These are phyloP conservation scores for Neurospora sp. DNA, from an alignment of 2,329 filamentous ascomycete genomes.

Conservation along the genomic window DNA sequence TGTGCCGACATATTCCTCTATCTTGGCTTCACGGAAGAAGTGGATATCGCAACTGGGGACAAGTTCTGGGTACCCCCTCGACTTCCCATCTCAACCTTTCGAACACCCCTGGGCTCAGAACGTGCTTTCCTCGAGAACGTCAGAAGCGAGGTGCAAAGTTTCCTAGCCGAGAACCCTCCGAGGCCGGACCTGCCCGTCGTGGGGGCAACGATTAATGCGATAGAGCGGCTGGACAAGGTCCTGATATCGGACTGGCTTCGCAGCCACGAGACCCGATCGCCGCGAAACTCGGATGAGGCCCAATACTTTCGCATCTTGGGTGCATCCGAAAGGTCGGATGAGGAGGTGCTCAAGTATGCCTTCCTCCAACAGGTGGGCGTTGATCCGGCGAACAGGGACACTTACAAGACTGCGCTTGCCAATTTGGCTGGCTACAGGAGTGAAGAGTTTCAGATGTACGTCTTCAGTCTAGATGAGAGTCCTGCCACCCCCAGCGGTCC, in stretches of 20 bases:
- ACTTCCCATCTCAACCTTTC: slow-evolving; percentile 27
- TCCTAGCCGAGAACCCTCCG: slow-evolving; percentile 24
- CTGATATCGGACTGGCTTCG: slow-evolving; percentile 19
- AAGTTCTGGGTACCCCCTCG: slow-evolving; percentile 26
- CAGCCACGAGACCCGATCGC: slow-evolving; percentile 6
- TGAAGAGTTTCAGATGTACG: slow-evolving; percentile 15
- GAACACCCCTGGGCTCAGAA: slow-evolving; percentile 28
- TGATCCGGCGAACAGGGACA: slow-evolving; percentile 7
- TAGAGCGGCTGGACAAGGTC: slow-evolving; percentile 9
- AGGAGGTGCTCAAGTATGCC: slow-evolving; percentile 16
- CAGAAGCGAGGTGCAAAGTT: slow-evolving; percentile 34
- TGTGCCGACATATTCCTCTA: slow-evolving; percentile 38
- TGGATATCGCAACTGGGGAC: slow-evolving; percentile 27
- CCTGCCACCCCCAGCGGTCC: not conserved
- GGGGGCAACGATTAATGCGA: slow-evolving; percentile 18
- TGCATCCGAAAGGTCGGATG: slow-evolving; percentile 9
- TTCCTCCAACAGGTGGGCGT: slow-evolving; percentile 13
- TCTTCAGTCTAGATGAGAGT: slow-evolving; percentile 6
- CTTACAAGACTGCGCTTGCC: slow-evolving; percentile 13
- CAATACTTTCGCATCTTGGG: slow-evolving; percentile 12
- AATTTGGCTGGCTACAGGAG: slow-evolving; percentile 9
- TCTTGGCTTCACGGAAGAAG: slow-evolving; percentile 37
- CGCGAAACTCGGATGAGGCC: slow-evolving; percentile 3
- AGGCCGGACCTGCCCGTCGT: slow-evolving; percentile 12
- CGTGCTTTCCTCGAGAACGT: slow-evolving; percentile 41